Evolutionary conservation across 2,329 filamentous ascomycete species (phyloP).

Genomic region (Aaosphaeria arxii): DNA sequence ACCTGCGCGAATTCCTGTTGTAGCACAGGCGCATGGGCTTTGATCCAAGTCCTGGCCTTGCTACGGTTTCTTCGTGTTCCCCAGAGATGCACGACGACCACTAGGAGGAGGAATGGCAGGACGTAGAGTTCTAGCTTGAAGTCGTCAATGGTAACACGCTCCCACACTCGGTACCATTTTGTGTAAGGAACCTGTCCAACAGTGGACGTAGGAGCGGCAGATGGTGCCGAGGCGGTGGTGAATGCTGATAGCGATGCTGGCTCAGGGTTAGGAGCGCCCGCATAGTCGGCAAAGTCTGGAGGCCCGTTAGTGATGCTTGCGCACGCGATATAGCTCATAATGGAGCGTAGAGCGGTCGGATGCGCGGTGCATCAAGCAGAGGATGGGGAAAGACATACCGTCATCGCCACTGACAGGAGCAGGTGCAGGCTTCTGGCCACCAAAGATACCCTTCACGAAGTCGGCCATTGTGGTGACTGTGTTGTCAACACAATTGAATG

Average conservation of each 20-base stretch:
- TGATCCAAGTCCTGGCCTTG: constrained; percentile 78
- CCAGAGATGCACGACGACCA: constrained; percentile 76
- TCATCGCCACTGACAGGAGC: constrained; percentile 57
- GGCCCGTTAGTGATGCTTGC: constrained; percentile 1
- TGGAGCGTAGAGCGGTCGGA: neutral
- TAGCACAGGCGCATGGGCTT: constrained; percentile 68
- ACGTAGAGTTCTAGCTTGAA: constrained; percentile 87
- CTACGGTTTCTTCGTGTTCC: constrained; percentile 76
- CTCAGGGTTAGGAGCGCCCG: constrained; percentile 68
- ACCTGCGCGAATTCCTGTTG: constrained; percentile 82
- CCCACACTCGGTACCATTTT: constrained; percentile 96
- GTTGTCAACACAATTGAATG: constrained; percentile 15
- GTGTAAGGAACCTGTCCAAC: constrained; percentile 64
- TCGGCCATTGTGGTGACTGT: constrained; percentile 39
- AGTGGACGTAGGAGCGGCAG: constrained; percentile 40
- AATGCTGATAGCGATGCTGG: constrained; percentile 47
- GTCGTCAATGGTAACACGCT: constrained; percentile 78
- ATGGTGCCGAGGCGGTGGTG: constrained; percentile 29
- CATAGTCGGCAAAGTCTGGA: constrained; percentile 91
- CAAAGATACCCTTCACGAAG: constrained; percentile 67
- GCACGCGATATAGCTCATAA: constrained; percentile 1
- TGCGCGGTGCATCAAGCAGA: neutral
- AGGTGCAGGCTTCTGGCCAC: constrained; percentile 61
- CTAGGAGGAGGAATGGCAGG: constrained; percentile 68
- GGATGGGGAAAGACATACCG: constrained; percentile 51